phyloP scores from a whole-genome alignment of 1,139 yeast species.

The Blastobotrys proliferans region DNA sequence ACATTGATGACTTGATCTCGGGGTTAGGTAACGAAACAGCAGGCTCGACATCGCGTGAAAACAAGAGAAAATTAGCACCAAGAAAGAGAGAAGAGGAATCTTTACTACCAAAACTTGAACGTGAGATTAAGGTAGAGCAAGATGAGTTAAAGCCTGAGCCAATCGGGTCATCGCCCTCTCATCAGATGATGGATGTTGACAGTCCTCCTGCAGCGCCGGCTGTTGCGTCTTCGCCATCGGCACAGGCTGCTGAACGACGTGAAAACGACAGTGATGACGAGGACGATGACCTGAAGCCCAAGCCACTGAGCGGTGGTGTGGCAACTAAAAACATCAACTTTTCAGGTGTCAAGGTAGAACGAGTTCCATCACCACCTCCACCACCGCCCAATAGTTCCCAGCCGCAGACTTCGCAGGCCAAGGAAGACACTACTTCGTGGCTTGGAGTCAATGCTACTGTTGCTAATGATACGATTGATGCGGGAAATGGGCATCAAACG shows the following conservation, averaged over 20 bases:
- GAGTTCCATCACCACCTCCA: background rate
- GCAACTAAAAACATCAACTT: slow-evolving; percentile 1
- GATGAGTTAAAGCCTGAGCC: slow-evolving; percentile 1
- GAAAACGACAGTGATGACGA: slow-evolving; percentile 10
- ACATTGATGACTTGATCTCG: slow-evolving; percentile 29
- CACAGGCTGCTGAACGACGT: background rate
- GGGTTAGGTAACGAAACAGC: slow-evolving; percentile 12
- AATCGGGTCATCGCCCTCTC: background rate
- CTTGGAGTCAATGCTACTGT: slow-evolving; percentile 6
- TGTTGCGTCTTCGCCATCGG: slow-evolving; percentile 9
- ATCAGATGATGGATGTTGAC: slow-evolving; percentile 7
- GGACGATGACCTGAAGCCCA: slow-evolving; percentile 11
- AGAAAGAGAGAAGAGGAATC: slow-evolving; percentile 1
- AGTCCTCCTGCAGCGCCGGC: background rate
- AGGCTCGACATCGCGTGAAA: slow-evolving; percentile 2
- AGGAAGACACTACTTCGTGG: slow-evolving; percentile 13
- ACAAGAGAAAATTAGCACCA: slow-evolving; percentile 14
- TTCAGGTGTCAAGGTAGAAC: slow-evolving; percentile 15
- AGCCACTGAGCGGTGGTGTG: slow-evolving; percentile 11
- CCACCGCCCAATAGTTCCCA: background rate
- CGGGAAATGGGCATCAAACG: background rate
- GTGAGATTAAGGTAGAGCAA: no score
- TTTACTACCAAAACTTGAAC: background rate
- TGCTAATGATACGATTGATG: slow-evolving; percentile 4
- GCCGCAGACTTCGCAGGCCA: slow-evolving; percentile 1